Base-by-base conservation (phyloP, 2,329 filamentous ascomycete species). In the Clonostachys byssicola region DNA sequence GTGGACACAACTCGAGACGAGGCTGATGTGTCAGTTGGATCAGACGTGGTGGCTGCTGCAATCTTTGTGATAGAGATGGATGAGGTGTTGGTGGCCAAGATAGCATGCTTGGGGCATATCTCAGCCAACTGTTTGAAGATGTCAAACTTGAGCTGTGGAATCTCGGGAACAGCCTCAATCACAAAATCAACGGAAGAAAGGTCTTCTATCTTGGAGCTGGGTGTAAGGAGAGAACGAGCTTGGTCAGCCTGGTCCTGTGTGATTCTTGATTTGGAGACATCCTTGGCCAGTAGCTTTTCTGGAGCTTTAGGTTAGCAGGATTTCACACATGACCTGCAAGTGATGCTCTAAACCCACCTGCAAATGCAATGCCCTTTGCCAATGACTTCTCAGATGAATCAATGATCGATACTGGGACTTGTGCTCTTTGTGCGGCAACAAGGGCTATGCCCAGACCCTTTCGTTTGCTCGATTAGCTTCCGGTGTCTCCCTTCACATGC, bases 61-160 rank as follows among this genome's bases (percentile, higher is more conserved):
- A 99, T 96, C 62, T 87, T 88, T 40, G 94, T 99, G 66, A 99
- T 96, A 51, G 89, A 92, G 64, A 99, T 99, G 51, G 91, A 96
- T n/a, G 91, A 96, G 7, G 94, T 99, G 74, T 99, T 99, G 52
- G 94, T 99, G 6, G 94, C 92, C 35, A 99, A 81, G 58, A 99
- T 89, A 49, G 94, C 83, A 62, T 97, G 90, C 45, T 85, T 74
- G 12, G 90, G 85, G 56, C 88, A 92, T 56, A 95, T 84, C 58
- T 88, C 73, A 7, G 92, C 91, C 12, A 99, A 79, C 60, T 86
- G 79, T 54, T 81, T 73, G 71, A 99, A 99, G 55, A 99, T 95
- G 54, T 85, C 83, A 54, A 85, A 83, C 71, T 99, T 99, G 53
- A 99, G 80, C 45, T 85, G 75, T 39, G 88, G 85, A 47, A 96